Base-by-base conservation (phyloP, 495 filamentous ascomycete species). In the Penicillium chermesinum region DNA sequence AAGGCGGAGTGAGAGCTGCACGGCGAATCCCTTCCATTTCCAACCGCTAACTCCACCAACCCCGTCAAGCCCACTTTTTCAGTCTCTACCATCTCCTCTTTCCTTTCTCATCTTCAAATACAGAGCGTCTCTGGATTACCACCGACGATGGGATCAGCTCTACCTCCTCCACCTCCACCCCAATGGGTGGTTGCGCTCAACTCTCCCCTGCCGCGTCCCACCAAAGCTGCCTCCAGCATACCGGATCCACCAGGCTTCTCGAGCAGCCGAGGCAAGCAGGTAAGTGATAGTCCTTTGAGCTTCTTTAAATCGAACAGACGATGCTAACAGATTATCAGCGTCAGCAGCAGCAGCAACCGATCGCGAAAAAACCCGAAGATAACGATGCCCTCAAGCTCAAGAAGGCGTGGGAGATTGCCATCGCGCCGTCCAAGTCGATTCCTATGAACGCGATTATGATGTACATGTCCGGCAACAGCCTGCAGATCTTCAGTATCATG, bases 401-500 rank as follows among this genome's bases (percentile, higher is more conserved):
- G 71, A 99, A 99, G 63, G 91, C 93, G 1, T 99, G 94, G 94
- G 93, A 99, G 70, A 79, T 99, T 16, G 94, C 93, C 25, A 79
- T 99, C 30, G 94, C 86, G 3, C 93, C 93, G 1, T 85, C 90
- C 41, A 99, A 99, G 72, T 83, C 85, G 62, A 77, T 99, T 37
- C 93, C 93, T 42, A 97, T 98, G 93, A 96, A 94, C 49, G 89
- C 81, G 38, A 90, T 99, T 70, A 95, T 96, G 85, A 97, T 97
- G 91, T 99, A 99, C 78, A 97, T 99, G 94, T 95, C 93, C 49
- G 93, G 93, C 59, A 97, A 96, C 72, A 88, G 87, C 47, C 83
- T 99, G 19, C 93, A 99, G 70, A 96, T 99, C 52, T 99, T 99
- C 77, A 89, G 84, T 69, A 96, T 99, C 64, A 96, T 97, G 89